A percentile compares a stretch with the other conserved stretches of the same genome.
Evolutionary conservation across 2,329 filamentous ascomycete species (phyloP).

Genomic region (Cordyceps militaris): DNA sequence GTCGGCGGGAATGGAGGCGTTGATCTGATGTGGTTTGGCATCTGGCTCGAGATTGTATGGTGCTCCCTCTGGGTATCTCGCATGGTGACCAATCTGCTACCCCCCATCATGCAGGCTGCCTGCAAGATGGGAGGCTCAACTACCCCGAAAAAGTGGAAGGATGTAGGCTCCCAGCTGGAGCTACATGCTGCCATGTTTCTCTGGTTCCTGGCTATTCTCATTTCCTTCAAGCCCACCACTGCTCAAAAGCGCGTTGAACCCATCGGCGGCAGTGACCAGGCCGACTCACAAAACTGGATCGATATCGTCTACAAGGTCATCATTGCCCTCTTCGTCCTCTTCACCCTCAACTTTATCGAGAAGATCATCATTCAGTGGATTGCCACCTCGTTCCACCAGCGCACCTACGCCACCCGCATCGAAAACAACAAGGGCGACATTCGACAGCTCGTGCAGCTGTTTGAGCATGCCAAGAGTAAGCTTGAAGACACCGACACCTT

Average conservation of each 20-base stretch:
- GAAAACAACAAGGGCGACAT: slow-evolving; percentile 91
- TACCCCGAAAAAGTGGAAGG: slow-evolving; percentile 87
- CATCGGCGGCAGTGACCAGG: slow-evolving; percentile 24
- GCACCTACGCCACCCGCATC: slow-evolving; percentile 86
- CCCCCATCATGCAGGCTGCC: slow-evolving; percentile 39
- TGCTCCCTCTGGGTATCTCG: slow-evolving; percentile 75
- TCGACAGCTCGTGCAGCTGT: slow-evolving; percentile 46
- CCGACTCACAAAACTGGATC: slow-evolving; percentile 61
- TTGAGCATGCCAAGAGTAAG: slow-evolving; percentile 70
- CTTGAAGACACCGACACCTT: slow-evolving; percentile 47
- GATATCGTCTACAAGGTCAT: slow-evolving; percentile 76
- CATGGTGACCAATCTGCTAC: slow-evolving; percentile 45
- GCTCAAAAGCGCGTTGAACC: slow-evolving; percentile 43
- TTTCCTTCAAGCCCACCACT: slow-evolving; percentile 81
- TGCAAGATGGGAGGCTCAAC: slow-evolving; percentile 73
- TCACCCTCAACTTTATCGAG: slow-evolving; percentile 74
- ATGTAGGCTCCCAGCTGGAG: slow-evolving; percentile 79
- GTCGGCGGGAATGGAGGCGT: slow-evolving; percentile 66
- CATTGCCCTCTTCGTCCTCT: slow-evolving; percentile 73
- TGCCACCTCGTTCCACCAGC: slow-evolving; percentile 82
- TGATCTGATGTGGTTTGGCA: slow-evolving; percentile 79
- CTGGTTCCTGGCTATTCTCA: slow-evolving; percentile 81
- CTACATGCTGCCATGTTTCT: slow-evolving; percentile 81
- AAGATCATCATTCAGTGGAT: slow-evolving; percentile 95
- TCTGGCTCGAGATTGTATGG: slow-evolving; percentile 94